phyloP scores from a whole-genome alignment of 306 rosid genomes.

The Sicyos edulis region DNA sequence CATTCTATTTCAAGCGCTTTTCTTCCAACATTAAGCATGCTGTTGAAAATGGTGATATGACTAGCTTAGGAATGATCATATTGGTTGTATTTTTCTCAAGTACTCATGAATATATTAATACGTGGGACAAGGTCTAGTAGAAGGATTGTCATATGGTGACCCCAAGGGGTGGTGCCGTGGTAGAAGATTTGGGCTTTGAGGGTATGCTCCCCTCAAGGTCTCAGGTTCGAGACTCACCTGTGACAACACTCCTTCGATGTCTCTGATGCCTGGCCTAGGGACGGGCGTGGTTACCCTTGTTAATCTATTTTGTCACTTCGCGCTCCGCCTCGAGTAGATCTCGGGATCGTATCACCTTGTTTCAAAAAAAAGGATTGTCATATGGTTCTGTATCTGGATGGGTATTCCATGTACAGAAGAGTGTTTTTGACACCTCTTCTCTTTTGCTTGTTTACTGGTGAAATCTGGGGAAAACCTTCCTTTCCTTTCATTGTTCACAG shows the following conservation, averaged over 20 bases:
- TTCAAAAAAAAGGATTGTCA: background rate
- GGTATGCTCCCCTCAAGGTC: too few species aligned
- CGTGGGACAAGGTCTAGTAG: background rate
- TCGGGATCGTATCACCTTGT: too few species aligned
- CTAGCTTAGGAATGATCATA: background rate
- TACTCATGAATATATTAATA: background rate
- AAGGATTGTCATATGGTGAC: too few species aligned
- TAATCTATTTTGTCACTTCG: too few species aligned
- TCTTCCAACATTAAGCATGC: background rate
- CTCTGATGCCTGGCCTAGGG: too few species aligned
- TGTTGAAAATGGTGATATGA: background rate
- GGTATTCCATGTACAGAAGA: background rate
- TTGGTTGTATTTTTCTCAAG: background rate
- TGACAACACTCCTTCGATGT: too few species aligned
- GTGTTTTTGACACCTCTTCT: background rate
- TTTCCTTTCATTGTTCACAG: background rate
- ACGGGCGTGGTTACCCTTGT: too few species aligned
- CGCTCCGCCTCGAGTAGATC: too few species aligned
- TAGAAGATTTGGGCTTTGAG: too few species aligned
- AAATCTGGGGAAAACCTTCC: background rate
- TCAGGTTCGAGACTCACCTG: too few species aligned
- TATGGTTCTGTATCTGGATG: background rate
- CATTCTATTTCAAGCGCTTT: background rate
- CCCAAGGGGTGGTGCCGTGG: too few species aligned
- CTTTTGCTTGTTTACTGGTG: background rate